These are phyloP conservation scores for Prunus mongolica DNA, from an alignment of 306 rosid species.

Conservation along the genomic window DNA sequence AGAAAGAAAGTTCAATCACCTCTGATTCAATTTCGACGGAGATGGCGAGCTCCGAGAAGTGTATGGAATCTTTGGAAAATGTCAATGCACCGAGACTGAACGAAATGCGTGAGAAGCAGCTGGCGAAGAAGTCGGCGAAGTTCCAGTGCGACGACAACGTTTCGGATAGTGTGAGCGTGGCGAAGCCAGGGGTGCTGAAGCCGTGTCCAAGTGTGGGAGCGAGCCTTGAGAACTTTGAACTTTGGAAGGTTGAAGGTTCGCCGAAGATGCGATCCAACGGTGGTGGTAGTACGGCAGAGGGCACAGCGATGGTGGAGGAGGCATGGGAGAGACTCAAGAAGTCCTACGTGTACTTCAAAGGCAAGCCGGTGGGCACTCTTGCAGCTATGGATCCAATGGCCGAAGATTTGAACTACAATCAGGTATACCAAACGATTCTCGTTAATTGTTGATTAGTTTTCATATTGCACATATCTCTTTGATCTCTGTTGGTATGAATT, in stretches of 20 bases:
- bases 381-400: slow-evolving; percentile 27
- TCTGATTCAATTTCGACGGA: neutral
- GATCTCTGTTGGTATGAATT: too few species aligned
- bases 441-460: neutral
- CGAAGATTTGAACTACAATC: slow-evolving; percentile 26
- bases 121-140: neutral
- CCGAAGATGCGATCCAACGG: neutral
- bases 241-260: neutral
- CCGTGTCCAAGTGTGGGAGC: neutral
- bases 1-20: neutral
- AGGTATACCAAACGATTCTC: slow-evolving; percentile 8
- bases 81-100: neutral
- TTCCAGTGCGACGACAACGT: neutral
- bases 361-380: slow-evolving; percentile 28
- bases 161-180: neutral
- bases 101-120: neutral
- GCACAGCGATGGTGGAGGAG: slow-evolving; percentile 20
- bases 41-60: neutral
- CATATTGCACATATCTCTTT: neutral
- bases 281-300: neutral
- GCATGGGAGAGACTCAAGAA: slow-evolving; percentile 27
- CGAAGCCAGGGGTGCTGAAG: neutral
- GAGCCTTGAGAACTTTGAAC: neutral
- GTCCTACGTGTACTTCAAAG: slow-evolving; percentile 9
- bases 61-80: neutral